Evolutionary conservation across 176 grass and related monocot genomes (phyloP), one percentile per base, ranked within the genome.

Genomic region (Saccharum officinarum): DNA sequence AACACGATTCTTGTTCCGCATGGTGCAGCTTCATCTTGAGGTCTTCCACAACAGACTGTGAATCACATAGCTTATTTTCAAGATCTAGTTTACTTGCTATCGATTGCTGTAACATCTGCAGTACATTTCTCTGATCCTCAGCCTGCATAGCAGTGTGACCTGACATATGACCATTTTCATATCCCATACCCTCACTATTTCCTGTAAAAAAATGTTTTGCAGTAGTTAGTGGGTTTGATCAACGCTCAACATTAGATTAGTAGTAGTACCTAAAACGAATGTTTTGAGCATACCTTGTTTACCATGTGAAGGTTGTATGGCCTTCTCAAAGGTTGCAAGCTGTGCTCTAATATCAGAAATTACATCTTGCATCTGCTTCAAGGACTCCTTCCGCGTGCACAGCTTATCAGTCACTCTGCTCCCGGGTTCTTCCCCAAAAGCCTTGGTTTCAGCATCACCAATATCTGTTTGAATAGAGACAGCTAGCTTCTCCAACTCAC

Each of bases 61-160:
- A 82, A 81, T 93, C 87, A 2, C 60, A 67, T 40, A 95, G 79
- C 78, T 90, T 79, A 15, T 84, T 87, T 78, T 89, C 84, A 65
- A 97, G 80, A 61, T 93, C 91, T 41, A 95, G 62, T 37, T 93
- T 91, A 65, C 82, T 86, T 71, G 92, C 92, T 42, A 95, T 88
- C 1, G 92, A 97, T 72, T 95, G 90, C 5, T 97, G 82, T 39
- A 97, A 70, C 92, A 91, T 90, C 73, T 97, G 88, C 37, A 95
- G 79, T 37, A 88, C 31, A 65, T 88, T 83, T 78, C 91, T 89
- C 46, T 93, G 83, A 42, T 75, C 84, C 28, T 86, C 84, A 31
- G 50, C 31, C 34, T 92, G 92, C 18, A 89, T 73, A 40, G 75
- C 64, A 22, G 80, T 50, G n/a, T 72, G 86, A 57, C 55, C 39